A percentile compares a stretch with the other conserved stretches of the same genome.
Conservation (phyloP, 257 asterid species). For the Solanum phureja region DNA sequence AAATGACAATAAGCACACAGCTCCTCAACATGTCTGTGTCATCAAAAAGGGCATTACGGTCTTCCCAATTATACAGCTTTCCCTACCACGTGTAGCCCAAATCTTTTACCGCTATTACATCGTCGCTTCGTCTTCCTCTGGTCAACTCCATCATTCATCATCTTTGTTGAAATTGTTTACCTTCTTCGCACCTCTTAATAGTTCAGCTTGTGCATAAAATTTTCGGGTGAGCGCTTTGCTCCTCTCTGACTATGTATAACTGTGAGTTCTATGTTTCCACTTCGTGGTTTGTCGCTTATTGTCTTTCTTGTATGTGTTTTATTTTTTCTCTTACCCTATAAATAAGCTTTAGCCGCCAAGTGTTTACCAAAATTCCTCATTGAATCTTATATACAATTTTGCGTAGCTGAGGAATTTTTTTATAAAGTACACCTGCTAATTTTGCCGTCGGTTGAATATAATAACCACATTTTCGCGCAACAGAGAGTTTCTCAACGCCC, state of each 20-base stretch:
- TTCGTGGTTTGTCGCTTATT: not conserved
- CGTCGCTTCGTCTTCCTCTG: not conserved
- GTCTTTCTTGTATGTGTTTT: not conserved
- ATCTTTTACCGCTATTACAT: not conserved
- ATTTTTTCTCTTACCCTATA: not conserved
- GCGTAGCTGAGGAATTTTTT: not conserved
- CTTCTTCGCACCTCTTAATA: not conserved
- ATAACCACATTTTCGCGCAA: no score
- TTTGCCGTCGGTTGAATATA: no score
- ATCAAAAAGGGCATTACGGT: no score
- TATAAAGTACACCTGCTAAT: not conserved
- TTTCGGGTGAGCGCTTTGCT: not conserved
- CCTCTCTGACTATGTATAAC: not conserved
- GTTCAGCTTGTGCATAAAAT: not conserved
- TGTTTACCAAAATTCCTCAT: not conserved
- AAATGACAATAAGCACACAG: not conserved
- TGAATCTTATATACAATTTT: not conserved
- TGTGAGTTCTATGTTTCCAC: not conserved
- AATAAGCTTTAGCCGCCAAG: not conserved
- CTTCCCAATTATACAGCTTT: not conserved
- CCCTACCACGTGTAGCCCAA: not conserved
- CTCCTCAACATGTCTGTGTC: not conserved
- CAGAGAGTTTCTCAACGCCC: no score
- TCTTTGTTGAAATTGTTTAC: not conserved
- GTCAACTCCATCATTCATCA: not conserved